These are phyloP conservation scores for Thalassiosira mediterranea DNA, from an alignment of 352 stramenopile genomes.

Conservation along the genomic window DNA sequence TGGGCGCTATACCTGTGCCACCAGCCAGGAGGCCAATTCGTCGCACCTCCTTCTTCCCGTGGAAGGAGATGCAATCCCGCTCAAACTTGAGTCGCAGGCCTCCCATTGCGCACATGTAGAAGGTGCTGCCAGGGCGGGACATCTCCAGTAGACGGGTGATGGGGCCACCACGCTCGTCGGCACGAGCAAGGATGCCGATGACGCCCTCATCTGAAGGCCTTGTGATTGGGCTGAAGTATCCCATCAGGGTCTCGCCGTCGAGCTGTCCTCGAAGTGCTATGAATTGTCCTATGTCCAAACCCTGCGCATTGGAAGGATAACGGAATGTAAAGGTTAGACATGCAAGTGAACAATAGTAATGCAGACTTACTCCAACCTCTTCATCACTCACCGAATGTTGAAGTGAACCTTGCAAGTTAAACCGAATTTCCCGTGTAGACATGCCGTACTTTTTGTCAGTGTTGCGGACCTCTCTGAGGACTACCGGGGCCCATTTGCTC, in stretches of 20 bases:
- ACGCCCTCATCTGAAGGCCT: conserved; percentile 62
- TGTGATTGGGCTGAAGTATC: conserved; percentile 60
- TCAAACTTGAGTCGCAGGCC: conserved; percentile 59
- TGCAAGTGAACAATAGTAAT: no score
- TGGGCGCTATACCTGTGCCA: conserved; percentile 65
- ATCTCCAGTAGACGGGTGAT: conserved; percentile 57
- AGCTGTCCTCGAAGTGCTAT: conserved; percentile 57
- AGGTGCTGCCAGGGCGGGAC: conserved; percentile 47
- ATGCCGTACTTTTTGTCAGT: conserved; percentile 66
- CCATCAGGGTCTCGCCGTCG: conserved; percentile 62
- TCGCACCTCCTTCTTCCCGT: conserved; percentile 28
- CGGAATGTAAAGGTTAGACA: neutral
- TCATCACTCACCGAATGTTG: conserved; percentile 40
- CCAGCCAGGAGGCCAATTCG: conserved; percentile 56
- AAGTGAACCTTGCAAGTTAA: conserved; percentile 63
- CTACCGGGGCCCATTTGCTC: conserved; percentile 44
- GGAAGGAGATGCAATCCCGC: conserved; percentile 33
- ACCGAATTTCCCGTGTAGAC: conserved; percentile 62
- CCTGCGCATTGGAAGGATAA: conserved; percentile 6
- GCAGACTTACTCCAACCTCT: no score
- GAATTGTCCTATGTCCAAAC: conserved; percentile 64
- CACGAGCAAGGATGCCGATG: conserved; percentile 58
- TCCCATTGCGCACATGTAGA: conserved; percentile 70
- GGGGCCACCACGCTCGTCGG: conserved; percentile 55
- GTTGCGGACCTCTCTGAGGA: conserved; percentile 55